Percentiles rank a stretch among this genome's conserved stretches.
Evolutionary conservation across 2,329 filamentous ascomycete species (phyloP).

Genomic region (Teratosphaeriaceae sp.): DNA sequence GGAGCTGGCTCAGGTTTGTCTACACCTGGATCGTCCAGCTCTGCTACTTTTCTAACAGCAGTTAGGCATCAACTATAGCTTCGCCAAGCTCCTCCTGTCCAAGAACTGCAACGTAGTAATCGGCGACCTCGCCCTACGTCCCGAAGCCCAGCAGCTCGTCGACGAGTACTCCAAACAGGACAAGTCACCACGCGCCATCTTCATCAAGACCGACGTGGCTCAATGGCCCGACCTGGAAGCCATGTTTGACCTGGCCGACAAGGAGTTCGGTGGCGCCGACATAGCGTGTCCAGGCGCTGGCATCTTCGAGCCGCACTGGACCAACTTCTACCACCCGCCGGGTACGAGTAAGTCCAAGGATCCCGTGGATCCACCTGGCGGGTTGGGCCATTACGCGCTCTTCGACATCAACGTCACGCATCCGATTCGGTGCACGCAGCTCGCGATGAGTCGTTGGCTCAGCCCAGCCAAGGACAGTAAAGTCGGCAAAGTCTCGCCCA

Average conservation of each 20-base stretch:
- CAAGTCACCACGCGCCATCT: constrained; percentile 35
- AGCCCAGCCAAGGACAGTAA: constrained; percentile 24
- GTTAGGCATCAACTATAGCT: constrained; percentile 43
- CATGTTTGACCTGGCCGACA: constrained; percentile 44
- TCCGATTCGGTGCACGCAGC: constrained; percentile 41
- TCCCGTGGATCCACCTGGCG: constrained; percentile 12
- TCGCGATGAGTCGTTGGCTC: constrained; percentile 41
- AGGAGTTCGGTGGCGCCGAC: constrained; percentile 41
- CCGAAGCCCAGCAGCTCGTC: constrained; percentile 40
- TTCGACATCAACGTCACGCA: constrained; percentile 45
- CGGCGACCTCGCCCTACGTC: constrained; percentile 41
- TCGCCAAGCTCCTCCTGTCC: constrained; percentile 39
- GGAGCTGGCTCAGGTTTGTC: constrained; percentile 39
- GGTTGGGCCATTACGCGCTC: constrained; percentile 29
- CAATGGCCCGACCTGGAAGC: constrained; percentile 44
- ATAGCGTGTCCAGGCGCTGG: constrained; percentile 45
- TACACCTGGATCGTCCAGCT: neutral
- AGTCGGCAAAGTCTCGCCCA: constrained; percentile 25
- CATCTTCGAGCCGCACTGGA: constrained; percentile 39
- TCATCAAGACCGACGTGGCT: constrained; percentile 42
- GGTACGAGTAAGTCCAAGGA: constrained; percentile 33
- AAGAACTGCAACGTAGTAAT: constrained; percentile 43
- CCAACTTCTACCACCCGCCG: constrained; percentile 45
- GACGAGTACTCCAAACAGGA: constrained; percentile 26
- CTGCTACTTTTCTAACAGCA: neutral